Evolutionary conservation across 805 yeast species (phyloP).

Genomic region (Barnettozyma populi): DNA sequence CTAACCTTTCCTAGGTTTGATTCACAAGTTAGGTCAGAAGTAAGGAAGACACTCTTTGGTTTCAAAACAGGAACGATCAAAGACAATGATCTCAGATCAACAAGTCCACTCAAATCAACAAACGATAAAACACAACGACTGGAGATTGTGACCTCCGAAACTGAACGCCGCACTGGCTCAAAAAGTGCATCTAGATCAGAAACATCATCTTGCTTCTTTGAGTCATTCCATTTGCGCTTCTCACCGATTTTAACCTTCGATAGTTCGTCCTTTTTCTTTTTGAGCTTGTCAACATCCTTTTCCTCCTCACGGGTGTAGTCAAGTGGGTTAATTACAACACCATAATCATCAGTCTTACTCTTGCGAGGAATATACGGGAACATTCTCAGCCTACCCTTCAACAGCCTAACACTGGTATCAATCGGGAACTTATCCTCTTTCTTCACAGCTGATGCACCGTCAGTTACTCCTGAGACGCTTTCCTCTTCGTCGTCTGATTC

Average conservation of each 20-base stretch:
- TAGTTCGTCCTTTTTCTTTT: conserved; percentile 20
- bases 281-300: conserved; percentile 29
- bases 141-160: conserved; percentile 31
- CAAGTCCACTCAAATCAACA: conserved; percentile 78
- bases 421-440: conserved; percentile 28
- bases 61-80: conserved; percentile 74
- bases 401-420: conserved; percentile 30
- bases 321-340: conserved; percentile 62
- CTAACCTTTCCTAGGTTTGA: conserved; percentile 12
- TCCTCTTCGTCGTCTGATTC: conserved; percentile 27
- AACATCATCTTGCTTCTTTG: conserved; percentile 45
- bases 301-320: conserved; percentile 56
- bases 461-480: conserved; percentile 14
- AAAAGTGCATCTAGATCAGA: conserved; percentile 44
- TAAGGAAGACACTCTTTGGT: conserved; percentile 64
- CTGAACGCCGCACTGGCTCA: conserved; percentile 44
- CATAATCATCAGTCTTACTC: conserved; percentile 79
- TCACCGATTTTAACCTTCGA: conserved; percentile 27
- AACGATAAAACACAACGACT: conserved; percentile 68
- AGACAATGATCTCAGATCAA: conserved; percentile 75
- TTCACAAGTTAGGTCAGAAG: conserved; percentile 38
- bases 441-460: conserved; percentile 10
- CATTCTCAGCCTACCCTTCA: conserved; percentile 41
- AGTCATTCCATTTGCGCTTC: conserved; percentile 33
- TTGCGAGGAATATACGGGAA: conserved; percentile 67